phyloP scores from a whole-genome alignment of 139 green algal species.

The Picochlorum sp. region DNA sequence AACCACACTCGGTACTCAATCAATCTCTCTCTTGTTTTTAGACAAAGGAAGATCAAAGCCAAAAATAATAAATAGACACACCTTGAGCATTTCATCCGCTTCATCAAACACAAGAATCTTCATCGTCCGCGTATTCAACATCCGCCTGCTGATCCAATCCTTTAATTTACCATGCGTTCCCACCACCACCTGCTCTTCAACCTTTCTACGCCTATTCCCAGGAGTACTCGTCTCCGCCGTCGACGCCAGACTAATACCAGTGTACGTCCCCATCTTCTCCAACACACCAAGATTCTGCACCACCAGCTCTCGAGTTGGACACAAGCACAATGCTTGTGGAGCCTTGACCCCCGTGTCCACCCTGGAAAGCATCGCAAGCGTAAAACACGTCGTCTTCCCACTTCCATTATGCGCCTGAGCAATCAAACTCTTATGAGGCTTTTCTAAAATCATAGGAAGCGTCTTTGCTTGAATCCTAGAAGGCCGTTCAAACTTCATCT shows the following conservation, averaged over 20 bases:
- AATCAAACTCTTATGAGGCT: slow-evolving; percentile 80
- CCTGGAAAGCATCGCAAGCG: slow-evolving; percentile 90
- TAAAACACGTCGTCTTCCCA: slow-evolving; percentile 99
- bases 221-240: slow-evolving; percentile 30
- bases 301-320: slow-evolving; percentile 94
- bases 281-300: slow-evolving; percentile 87
- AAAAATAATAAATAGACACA: not conserved
- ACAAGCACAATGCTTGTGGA: slow-evolving; percentile 93
- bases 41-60: not conserved
- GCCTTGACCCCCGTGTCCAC: slow-evolving; percentile 61
- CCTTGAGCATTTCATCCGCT: slow-evolving; percentile 94
- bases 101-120: slow-evolving; percentile 97
- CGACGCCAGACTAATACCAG: slow-evolving; percentile 42
- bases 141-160: slow-evolving; percentile 70
- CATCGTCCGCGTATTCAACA: slow-evolving; percentile 60
- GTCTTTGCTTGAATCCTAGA: slow-evolving; percentile 79
- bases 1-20: not conserved
- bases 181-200: slow-evolving; percentile 59
- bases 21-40: not conserved
- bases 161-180: slow-evolving; percentile 93
- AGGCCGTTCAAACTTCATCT: slow-evolving; percentile 98
- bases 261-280: slow-evolving; percentile 82
- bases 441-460: slow-evolving; percentile 92
- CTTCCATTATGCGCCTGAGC: slow-evolving; percentile 93
- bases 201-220: slow-evolving; percentile 7